phyloP scores from a whole-genome alignment of 2,329 filamentous ascomycete species.

The Cercospora sp. region DNA sequence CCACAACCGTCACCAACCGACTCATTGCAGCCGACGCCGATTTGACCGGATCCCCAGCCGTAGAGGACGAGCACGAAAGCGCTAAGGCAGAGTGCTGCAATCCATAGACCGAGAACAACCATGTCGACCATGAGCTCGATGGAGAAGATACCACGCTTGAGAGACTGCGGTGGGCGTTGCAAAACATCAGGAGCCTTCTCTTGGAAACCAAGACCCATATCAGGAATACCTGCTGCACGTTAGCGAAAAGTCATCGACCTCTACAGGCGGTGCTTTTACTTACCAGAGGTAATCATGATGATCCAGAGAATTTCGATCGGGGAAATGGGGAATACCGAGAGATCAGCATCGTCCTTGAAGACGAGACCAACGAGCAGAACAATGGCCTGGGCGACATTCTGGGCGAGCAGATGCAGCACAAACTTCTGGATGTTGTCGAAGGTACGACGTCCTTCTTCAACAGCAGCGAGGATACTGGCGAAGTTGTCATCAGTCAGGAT shows the following conservation, averaged over 20 bases:
- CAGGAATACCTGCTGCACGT: constrained; percentile 57
- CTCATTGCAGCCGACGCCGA: constrained; percentile 63
- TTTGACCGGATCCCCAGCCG: constrained; percentile 52
- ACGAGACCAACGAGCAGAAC: constrained; percentile 77
- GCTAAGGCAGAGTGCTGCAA: constrained; percentile 64
- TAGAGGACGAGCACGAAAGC: constrained; percentile 66
- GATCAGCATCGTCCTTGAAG: constrained; percentile 69
- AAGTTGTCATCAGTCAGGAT: constrained; percentile 88
- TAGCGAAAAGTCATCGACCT: neutral
- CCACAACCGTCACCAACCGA: constrained; percentile 57
- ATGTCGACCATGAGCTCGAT: constrained; percentile 76
- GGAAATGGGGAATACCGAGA: constrained; percentile 82
- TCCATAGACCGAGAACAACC: constrained; percentile 74
- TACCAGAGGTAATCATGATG: constrained; percentile 84
- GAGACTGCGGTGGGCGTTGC: constrained; percentile 72
- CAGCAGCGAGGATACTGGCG: constrained; percentile 78
- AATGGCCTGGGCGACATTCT: constrained; percentile 89
- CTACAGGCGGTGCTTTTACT: neutral
- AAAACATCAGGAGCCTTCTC: constrained; percentile 74
- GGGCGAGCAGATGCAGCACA: constrained; percentile 84
- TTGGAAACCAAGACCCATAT: constrained; percentile 84
- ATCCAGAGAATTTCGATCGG: constrained; percentile 88
- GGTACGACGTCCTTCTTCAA: constrained; percentile 79
- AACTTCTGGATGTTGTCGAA: constrained; percentile 91
- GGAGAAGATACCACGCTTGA: constrained; percentile 70